These are phyloP conservation scores for Neodidymelliopsis sp. DNA, from an alignment of 2,329 filamentous ascomycete genomes.

Conservation along the genomic window DNA sequence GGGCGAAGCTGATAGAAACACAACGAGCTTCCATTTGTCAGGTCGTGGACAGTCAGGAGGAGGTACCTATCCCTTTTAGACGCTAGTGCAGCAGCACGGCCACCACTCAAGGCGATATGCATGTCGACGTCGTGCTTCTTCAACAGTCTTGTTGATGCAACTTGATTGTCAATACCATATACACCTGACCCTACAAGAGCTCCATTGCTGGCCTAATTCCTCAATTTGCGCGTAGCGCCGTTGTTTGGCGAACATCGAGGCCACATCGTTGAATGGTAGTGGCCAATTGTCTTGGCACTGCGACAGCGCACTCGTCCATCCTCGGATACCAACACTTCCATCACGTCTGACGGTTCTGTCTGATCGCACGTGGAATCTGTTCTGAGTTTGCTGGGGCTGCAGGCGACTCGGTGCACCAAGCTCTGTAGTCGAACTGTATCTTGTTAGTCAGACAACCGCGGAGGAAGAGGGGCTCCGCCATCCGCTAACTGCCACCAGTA, in stretches of 20 bases:
- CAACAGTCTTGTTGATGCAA: conserved; percentile 23
- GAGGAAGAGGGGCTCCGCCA: conserved; percentile 40
- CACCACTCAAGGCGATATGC: conserved; percentile 36
- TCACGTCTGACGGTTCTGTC: conserved; percentile 12
- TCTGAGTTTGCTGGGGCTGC: conserved; percentile 19
- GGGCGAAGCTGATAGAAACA: conserved; percentile 2
- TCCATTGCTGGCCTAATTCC: conserved; percentile 11
- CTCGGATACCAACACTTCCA: conserved; percentile 24
- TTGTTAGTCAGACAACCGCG: conserved; percentile 36
- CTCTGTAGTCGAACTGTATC: conserved; percentile 20
- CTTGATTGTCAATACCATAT: background rate
- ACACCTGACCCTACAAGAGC: conserved; percentile 1
- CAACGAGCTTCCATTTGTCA: conserved; percentile 12
- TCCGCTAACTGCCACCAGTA: conserved; percentile 46
- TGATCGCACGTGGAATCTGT: conserved; percentile 5
- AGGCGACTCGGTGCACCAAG: conserved; percentile 18
- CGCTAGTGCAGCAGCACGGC: conserved; percentile 41
- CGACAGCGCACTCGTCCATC: conserved; percentile 43
- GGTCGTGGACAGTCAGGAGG: conserved; percentile 27
- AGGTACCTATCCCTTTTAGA: conserved; percentile 46
- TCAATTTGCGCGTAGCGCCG: conserved; percentile 25
- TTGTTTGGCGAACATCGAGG: conserved; percentile 37
- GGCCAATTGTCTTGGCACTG: conserved; percentile 42
- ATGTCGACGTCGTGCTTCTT: conserved; percentile 38
- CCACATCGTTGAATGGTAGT: conserved; percentile 38